Base-by-base conservation (phyloP, 768 basidiomycete genomes). In the Leccinum obscurum region DNA sequence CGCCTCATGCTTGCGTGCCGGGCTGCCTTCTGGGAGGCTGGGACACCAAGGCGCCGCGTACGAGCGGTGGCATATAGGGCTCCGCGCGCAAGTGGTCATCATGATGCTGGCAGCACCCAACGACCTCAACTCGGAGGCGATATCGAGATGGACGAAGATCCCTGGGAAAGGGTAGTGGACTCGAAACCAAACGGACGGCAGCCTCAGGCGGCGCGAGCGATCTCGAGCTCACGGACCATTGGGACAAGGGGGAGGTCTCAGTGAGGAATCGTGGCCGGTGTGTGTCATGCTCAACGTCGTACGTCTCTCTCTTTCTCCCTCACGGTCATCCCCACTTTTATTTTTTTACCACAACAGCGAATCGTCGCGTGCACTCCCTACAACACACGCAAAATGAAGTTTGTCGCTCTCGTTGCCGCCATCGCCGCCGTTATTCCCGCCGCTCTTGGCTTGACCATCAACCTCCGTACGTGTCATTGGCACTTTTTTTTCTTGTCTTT, bases 1-100 rank as follows among this genome's bases (percentile, higher is more conserved):
- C 88, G 86, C 37, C 71, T 94, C 2, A 90, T 94, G 76, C 79
- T 94, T 75, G 90, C 89, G 0, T 85, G 87, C 2, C 83, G 89
- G 15, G 87, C 89, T 1, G 92, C 91, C 0, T 73, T 95, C 11
- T 92, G 88, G 83, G 89, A 92, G 32, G 10, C 32, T 34, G 32
- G 83, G 90, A 92, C 59, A 87, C 90, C 15, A 87, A 84, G 57
- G 87, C 94, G 7, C 76, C 93, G 7, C 76, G 82, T 30, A 95
- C 93, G 52, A 78, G 77, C 78, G 4, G 82, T 94, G 0, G 87
- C 90, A 60, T 92, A 89, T 70, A 84, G 75, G 76, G 83, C 82
- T 0, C 68, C 70, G 1, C 60, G 46, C 1, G 50, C 50, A 3
- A 74, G 71, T 28, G 75, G 76, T 57, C 53, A 57, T 6, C 77